Evolutionary conservation across 179 eudicot genomes (phyloP).

Genomic region (Gypsophila paniculata): DNA sequence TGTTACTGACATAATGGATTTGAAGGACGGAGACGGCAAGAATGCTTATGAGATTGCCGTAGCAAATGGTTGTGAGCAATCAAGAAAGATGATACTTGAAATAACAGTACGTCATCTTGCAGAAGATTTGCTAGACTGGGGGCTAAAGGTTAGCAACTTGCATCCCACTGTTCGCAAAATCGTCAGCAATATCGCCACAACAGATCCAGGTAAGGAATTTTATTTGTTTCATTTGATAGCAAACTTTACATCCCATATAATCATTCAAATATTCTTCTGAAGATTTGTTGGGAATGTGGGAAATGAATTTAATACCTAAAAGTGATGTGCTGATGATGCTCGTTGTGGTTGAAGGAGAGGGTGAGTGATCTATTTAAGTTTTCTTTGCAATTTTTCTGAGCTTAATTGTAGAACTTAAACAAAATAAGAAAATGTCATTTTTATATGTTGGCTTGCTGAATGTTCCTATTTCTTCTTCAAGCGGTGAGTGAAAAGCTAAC

Average conservation of each 20-base stretch:
- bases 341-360: too few relatives aligned
- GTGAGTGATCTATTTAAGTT: too few relatives aligned
- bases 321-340: too few relatives aligned
- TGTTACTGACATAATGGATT: neutral
- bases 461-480: neutral
- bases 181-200: constrained; percentile 3
- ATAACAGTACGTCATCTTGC: neutral
- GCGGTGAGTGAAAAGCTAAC: constrained; percentile 10
- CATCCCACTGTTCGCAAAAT: constrained; percentile 16
- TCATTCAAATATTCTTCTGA: neutral
- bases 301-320: too few relatives aligned
- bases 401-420: too few relatives aligned
- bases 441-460: neutral
- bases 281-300: too few relatives aligned
- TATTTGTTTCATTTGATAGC: too few relatives aligned
- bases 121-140: constrained; percentile 11
- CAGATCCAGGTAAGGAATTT: constrained; percentile 1
- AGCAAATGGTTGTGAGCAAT: constrained; percentile 8
- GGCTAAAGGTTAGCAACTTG: neutral
- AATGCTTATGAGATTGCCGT: constrained; percentile 14
- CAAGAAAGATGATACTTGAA: neutral
- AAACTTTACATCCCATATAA: too few relatives aligned
- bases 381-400: too few relatives aligned
- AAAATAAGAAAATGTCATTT: too few relatives aligned
- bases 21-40: constrained; percentile 9